phyloP scores from a whole-genome alignment of 2,329 filamentous ascomycete genomes.

The Aspergillus novoparasiticus region DNA sequence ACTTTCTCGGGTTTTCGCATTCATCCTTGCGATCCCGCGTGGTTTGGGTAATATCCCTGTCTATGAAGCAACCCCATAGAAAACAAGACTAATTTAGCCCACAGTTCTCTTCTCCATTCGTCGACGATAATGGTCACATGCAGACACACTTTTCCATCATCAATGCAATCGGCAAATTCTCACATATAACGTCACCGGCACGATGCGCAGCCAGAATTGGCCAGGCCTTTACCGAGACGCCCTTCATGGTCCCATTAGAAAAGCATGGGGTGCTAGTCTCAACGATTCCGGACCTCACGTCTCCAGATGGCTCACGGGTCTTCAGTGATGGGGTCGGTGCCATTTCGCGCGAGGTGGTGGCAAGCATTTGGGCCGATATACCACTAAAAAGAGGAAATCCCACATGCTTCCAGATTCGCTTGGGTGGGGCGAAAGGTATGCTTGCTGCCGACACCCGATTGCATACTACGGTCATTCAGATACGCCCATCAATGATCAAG shows the following conservation, averaged over 20 bases:
- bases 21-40: conserved; percentile 74
- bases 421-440: conserved; percentile 76
- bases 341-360: conserved; percentile 63
- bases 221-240: conserved; percentile 74
- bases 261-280: conserved; percentile 18
- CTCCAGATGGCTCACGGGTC: conserved; percentile 49
- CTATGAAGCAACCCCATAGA: no score
- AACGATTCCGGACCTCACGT: conserved; percentile 33
- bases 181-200: conserved; percentile 54
- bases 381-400: conserved; percentile 53
- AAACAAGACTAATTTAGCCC: not conserved
- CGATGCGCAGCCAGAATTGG: conserved; percentile 62
- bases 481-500: conserved; percentile 79
- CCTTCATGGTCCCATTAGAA: conserved; percentile 58
- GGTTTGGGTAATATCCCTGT: conserved; percentile 55
- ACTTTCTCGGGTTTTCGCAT: conserved; percentile 77
- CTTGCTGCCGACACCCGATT: conserved; percentile 68
- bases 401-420: conserved; percentile 74
- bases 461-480: conserved; percentile 57
- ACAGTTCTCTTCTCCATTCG: conserved; percentile 51
- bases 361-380: conserved; percentile 60
- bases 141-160: conserved; percentile 47
- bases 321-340: conserved; percentile 83
- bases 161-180: conserved; percentile 52
- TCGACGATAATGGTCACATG: conserved; percentile 30